Evolutionary conservation across 768 basidiomycete species (phyloP).

Genomic region (Boletus vinaceobasis): DNA sequence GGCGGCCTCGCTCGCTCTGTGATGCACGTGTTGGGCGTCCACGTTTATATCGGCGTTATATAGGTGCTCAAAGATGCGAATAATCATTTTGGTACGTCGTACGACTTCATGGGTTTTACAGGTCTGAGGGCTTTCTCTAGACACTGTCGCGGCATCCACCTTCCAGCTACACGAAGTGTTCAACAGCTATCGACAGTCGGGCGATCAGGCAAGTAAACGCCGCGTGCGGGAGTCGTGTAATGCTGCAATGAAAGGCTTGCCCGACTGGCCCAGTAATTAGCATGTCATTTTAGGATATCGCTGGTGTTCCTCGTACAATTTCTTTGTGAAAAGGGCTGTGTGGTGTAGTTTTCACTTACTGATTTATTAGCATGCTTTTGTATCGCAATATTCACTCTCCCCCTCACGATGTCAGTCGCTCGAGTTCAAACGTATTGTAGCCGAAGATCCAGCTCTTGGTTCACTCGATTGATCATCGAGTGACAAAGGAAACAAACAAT

Average conservation of each 20-base stretch:
- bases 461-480: neutral
- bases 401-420: neutral
- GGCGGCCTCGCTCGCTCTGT: neutral
- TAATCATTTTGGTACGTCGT: slow-evolving; percentile 45
- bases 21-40: neutral
- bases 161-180: slow-evolving; percentile 79
- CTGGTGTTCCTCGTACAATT: neutral
- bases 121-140: slow-evolving; percentile 7
- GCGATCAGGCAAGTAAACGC: slow-evolving; percentile 65
- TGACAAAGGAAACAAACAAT: neutral
- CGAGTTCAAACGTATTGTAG: neutral
- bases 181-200: slow-evolving; percentile 68
- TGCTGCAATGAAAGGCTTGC: slow-evolving; percentile 65
- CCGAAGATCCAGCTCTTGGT: neutral
- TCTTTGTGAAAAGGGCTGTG: neutral
- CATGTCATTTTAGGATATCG: neutral
- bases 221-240: slow-evolving; percentile 79
- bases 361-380: slow-evolving; percentile 5
- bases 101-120: neutral
- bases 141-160: slow-evolving; percentile 59
- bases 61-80: slow-evolving; percentile 59
- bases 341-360: slow-evolving; percentile 1
- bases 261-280: slow-evolving; percentile 61
- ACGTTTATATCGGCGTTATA: neutral
- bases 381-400: neutral